phyloP scores from a whole-genome alignment of 345 rosid species.

The Populus simonii region DNA sequence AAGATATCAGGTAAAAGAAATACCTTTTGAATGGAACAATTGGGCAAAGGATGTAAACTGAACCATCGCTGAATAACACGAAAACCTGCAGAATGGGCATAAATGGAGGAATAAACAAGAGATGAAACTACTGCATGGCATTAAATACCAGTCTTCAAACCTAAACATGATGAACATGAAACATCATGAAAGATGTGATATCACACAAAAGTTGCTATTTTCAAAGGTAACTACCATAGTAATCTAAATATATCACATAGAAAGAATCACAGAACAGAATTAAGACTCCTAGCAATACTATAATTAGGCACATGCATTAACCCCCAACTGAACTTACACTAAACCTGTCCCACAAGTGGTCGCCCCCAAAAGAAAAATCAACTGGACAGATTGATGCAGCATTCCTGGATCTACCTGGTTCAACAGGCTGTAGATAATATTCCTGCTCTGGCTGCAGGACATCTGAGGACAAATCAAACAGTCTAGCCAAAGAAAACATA shows the following conservation, averaged over 20 bases:
- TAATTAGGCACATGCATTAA: neutral
- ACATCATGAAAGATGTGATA: neutral
- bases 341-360: constrained; percentile 93
- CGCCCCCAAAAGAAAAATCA: constrained; percentile 83
- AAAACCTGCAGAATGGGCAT: constrained; percentile 62
- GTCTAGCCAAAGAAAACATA: constrained; percentile 40
- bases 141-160: constrained; percentile 2
- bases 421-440: constrained; percentile 86
- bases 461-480: constrained; percentile 75
- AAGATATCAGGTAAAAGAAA: neutral
- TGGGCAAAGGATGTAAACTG: constrained; percentile 83
- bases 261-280: neutral
- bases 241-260: neutral
- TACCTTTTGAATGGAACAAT: constrained; percentile 94
- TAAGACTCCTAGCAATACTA: neutral
- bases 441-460: constrained; percentile 88
- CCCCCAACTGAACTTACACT: constrained; percentile 55
- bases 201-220: neutral
- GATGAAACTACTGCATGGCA: neutral
- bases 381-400: constrained; percentile 81
- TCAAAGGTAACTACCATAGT: neutral
- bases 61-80: constrained; percentile 75
- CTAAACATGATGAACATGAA: constrained; percentile 1
- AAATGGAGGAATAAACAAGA: constrained; percentile 2
- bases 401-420: constrained; percentile 68